These are phyloP conservation scores for Nemania sp. DNA, from an alignment of 2,329 filamentous ascomycete species.

Conservation along the genomic window DNA sequence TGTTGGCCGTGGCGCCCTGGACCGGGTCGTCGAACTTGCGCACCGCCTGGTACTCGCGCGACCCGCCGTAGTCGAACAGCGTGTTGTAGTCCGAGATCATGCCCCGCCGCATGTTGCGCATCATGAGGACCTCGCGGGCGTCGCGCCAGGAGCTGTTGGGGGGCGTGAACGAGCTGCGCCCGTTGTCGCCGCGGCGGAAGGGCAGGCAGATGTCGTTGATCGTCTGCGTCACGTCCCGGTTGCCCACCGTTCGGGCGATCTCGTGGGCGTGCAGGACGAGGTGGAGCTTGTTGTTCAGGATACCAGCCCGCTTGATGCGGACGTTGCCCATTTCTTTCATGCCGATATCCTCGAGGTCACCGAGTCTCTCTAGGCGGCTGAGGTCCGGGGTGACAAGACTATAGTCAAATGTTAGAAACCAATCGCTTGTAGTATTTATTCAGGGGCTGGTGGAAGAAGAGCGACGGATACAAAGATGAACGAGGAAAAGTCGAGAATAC, in stretches of 20 bases:
- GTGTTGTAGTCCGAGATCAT: constrained; percentile 51
- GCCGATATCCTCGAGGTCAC: constrained; percentile 56
- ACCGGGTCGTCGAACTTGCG: constrained; percentile 57
- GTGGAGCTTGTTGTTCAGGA: constrained; percentile 60
- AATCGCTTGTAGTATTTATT: background rate
- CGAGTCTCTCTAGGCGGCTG: constrained; percentile 53
- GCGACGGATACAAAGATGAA: background rate
- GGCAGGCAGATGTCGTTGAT: constrained; percentile 57
- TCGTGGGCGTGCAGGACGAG: constrained; percentile 54
- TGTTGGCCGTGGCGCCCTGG: constrained; percentile 57
- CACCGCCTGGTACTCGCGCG: constrained; percentile 38
- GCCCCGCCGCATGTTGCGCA: constrained; percentile 49
- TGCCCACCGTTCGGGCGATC: constrained; percentile 54
- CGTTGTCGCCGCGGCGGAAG: constrained; percentile 48
- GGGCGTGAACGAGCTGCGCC: constrained; percentile 52
- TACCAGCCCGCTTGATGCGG: constrained; percentile 56
- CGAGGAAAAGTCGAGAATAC: background rate
- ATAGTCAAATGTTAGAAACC: background rate
- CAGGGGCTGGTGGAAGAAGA: background rate
- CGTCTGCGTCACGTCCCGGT: constrained; percentile 55
- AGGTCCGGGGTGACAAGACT: constrained; percentile 57
- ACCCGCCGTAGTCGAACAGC: constrained; percentile 39
- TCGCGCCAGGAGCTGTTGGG: constrained; percentile 58
- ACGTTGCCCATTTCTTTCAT: constrained; percentile 54
- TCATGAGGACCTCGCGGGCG: constrained; percentile 54